Evolutionary conservation across 192 early-diverging fungal genomes (phyloP), one percentile per base, ranked within the genome.

Genomic region (Cladochytrium replicatum): DNA sequence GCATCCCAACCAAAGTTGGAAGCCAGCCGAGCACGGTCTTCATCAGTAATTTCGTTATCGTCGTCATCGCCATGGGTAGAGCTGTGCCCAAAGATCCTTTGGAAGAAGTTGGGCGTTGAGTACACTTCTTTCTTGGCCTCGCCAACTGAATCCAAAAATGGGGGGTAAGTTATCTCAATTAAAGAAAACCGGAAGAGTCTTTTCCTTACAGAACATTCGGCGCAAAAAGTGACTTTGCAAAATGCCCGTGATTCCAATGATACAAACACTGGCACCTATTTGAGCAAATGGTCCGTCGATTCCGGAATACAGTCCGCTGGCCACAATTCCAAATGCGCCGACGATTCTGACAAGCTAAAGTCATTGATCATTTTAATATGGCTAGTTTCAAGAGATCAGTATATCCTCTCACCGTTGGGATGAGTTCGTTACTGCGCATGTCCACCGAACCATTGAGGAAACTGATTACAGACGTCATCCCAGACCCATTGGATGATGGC

Each of bases 401-500:
- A 29, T 48, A 64, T 48, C 50, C 27, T 24, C 46, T 23, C 13
- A 19, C 15, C 2, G 49, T n/a, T 11, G 43, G 38, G 3, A 11
- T 25, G 4, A 67, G 28, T 7, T 48, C 50, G 32, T 40, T 39
- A 11, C 54, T 55, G 48, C 44, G 23, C 17, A 64, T 53, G 13
- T 45, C 19, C 9, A 28, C 32, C 7, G 55, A 41, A 6, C 65
- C 65, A 32, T 67, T 67, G 17, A 67, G 47, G 30, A 54, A 59
- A 4, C 59, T 50, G 41, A 67, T 63, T 19, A 67, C 54, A 8
- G 61, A 51, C 6, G 61, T 46, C 65, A 67, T 67, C 23, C 65
- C 65, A 5, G 55, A 58, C 4, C 65, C 65, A 19, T 58, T 52
- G 5, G 55, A 50, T 13, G 8, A 30, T 3, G 65, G 65, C 52